These are phyloP conservation scores for Mercurialis annua DNA, from an alignment of 345 rosid genomes.

Conservation along the genomic window DNA sequence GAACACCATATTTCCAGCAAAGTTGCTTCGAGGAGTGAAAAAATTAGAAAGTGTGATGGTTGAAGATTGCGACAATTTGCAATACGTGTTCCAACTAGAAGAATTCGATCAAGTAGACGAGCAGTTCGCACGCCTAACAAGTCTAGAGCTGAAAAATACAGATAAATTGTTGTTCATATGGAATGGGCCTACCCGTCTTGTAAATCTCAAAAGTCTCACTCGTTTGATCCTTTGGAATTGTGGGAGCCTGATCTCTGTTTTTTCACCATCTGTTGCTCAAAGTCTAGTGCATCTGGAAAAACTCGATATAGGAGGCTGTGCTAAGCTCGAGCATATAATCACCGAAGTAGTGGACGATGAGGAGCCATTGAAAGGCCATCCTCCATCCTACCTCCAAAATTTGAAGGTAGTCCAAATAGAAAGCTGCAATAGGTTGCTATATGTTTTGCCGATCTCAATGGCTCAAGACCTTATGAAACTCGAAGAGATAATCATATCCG, in stretches of 20 bases:
- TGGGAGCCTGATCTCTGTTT: background rate
- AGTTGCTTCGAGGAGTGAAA: conserved; percentile 3
- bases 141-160: background rate
- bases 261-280: conserved; percentile 5
- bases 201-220: conserved; percentile 10
- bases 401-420: background rate
- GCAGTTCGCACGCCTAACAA: background rate
- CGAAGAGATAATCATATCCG: background rate
- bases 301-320: background rate
- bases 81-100: conserved; percentile 15
- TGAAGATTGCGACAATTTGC: background rate
- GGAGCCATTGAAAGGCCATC: background rate
- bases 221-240: background rate
- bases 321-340: background rate
- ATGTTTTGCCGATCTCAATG: background rate
- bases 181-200: background rate
- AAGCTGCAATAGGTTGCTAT: background rate
- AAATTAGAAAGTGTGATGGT: conserved; percentile 3
- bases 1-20: conserved; percentile 6
- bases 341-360: background rate
- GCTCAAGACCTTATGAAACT: background rate
- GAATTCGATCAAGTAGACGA: background rate
- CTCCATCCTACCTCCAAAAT: background rate
- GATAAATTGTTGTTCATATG: background rate
- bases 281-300: background rate